Percentiles rank a stretch among this genome's conserved stretches.
Evolutionary conservation across 2,329 filamentous ascomycete genomes (phyloP).

Genomic region (Magnaporthiopsis poae): DNA sequence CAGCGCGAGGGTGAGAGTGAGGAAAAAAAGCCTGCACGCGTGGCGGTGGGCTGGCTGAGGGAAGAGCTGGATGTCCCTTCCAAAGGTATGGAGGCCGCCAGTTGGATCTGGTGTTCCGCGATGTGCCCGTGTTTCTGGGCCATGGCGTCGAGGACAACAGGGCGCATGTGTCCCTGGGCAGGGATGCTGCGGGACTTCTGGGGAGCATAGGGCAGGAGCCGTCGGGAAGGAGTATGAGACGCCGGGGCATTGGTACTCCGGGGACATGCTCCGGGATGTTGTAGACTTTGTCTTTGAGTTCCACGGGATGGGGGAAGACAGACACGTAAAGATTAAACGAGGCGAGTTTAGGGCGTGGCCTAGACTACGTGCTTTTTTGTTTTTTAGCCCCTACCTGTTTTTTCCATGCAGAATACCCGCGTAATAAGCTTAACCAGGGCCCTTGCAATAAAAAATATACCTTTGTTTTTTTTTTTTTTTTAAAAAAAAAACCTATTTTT

Average conservation of each 20-base stretch:
- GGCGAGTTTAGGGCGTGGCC: too few relatives aligned
- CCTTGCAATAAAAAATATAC: too few relatives aligned
- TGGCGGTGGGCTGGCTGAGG: slow-evolving; percentile 11
- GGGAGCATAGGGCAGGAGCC: slow-evolving; percentile 24
- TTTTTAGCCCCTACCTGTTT: too few relatives aligned
- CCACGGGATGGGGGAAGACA: not conserved
- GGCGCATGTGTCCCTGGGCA: slow-evolving; percentile 27
- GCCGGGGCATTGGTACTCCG: slow-evolving; percentile 36
- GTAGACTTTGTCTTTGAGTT: slow-evolving; percentile 20
- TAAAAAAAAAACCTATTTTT: too few relatives aligned
- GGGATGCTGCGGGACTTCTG: slow-evolving; percentile 25
- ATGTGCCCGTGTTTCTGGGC: slow-evolving; percentile 33
- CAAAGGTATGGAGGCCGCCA: not conserved
- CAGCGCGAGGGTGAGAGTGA: slow-evolving; percentile 6
- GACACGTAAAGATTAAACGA: too few relatives aligned
- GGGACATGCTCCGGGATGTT: slow-evolving; percentile 30
- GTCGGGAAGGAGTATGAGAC: slow-evolving; percentile 29
- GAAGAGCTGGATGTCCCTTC: slow-evolving; percentile 16
- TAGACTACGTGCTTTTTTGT: too few relatives aligned
- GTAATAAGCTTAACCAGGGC: too few relatives aligned
- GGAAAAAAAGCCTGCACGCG: not conserved
- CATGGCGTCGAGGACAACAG: slow-evolving; percentile 34
- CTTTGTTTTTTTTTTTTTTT: too few relatives aligned
- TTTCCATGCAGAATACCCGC: too few relatives aligned
- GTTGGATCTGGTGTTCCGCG: slow-evolving; percentile 8